Percentiles rank a stretch among this genome's conserved stretches.
Evolutionary conservation across 192 early-diverging fungal genomes (phyloP).

Genomic region (Rhizoclosmatium sp.): DNA sequence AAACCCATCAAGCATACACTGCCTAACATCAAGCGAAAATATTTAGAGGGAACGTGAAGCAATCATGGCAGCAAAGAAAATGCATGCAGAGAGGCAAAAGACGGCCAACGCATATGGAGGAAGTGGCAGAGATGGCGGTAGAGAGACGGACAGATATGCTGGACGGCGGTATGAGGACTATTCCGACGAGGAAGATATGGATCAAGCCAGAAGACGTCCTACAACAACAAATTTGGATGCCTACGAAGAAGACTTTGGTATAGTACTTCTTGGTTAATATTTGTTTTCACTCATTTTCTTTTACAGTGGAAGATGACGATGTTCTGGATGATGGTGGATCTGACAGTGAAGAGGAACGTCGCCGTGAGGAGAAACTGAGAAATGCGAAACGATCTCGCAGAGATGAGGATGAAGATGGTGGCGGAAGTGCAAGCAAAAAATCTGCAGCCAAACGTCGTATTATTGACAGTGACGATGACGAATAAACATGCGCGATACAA

Average conservation of each 20-base stretch:
- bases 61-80: conserved; percentile 52
- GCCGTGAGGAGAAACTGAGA: conserved; percentile 32
- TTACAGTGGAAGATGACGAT: conserved; percentile 25
- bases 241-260: conserved; percentile 54
- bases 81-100: conserved; percentile 27
- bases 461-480: conserved; percentile 49
- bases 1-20: no score
- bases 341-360: conserved; percentile 41
- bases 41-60: conserved; percentile 62
- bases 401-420: conserved; percentile 5
- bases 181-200: conserved; percentile 44
- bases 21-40: not conserved
- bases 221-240: conserved; percentile 30
- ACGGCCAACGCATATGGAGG: conserved; percentile 27
- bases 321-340: conserved; percentile 37
- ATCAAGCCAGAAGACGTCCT: conserved; percentile 24
- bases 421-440: not conserved
- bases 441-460: conserved; percentile 40
- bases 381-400: conserved; percentile 2
- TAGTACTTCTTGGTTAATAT: not conserved
- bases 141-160: conserved; percentile 31
- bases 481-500: conserved; percentile 13
- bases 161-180: conserved; percentile 36
- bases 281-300: not conserved
- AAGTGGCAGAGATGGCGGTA: conserved; percentile 50